Conservation (phyloP, 1,284 basidiomycete species). For the Ustilago sp. region DNA sequence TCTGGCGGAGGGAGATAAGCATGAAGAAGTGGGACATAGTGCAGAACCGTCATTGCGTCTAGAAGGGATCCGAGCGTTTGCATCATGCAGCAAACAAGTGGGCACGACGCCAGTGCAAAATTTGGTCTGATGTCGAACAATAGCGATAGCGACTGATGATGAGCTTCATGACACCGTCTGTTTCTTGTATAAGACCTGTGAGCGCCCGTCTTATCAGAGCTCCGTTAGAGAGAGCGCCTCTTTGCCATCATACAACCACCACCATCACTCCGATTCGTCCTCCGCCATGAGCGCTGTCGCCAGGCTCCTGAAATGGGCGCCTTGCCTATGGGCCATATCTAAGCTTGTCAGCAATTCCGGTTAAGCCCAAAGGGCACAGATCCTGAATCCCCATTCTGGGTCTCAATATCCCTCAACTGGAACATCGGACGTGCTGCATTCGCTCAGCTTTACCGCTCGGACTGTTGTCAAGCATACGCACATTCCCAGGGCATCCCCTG, state of each 20-base stretch:
- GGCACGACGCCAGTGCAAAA: background rate
- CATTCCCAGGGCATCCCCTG: background rate
- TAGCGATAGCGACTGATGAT: conserved; percentile 5
- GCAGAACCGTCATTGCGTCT: background rate
- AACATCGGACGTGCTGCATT: conserved; percentile 16
- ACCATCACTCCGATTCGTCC: background rate
- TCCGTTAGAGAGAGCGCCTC: background rate
- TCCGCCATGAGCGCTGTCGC: conserved; percentile 28
- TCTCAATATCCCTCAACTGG: background rate
- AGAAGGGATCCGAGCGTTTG: conserved; percentile 31
- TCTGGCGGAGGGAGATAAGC: background rate
- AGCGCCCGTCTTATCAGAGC: background rate
- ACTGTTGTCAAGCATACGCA: conserved; percentile 16
- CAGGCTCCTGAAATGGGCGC: conserved; percentile 28
- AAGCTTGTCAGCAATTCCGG: conserved; percentile 13
- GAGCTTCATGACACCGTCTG: conserved; percentile 15
- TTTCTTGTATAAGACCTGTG: background rate
- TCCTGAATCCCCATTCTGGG: conserved; percentile 16
- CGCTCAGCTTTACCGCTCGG: conserved; percentile 28
- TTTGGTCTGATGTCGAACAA: conserved; percentile 8
- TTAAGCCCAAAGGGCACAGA: conserved; percentile 13
- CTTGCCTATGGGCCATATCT: conserved; percentile 33
- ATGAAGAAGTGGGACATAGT: background rate
- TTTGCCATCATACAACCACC: background rate
- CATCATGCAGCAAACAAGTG: conserved; percentile 2